A percentile compares a stretch with the other conserved stretches of the same genome.
Evolutionary conservation across 2,329 filamentous ascomycete species (phyloP).

Genomic region (Rutstroemia sp.): DNA sequence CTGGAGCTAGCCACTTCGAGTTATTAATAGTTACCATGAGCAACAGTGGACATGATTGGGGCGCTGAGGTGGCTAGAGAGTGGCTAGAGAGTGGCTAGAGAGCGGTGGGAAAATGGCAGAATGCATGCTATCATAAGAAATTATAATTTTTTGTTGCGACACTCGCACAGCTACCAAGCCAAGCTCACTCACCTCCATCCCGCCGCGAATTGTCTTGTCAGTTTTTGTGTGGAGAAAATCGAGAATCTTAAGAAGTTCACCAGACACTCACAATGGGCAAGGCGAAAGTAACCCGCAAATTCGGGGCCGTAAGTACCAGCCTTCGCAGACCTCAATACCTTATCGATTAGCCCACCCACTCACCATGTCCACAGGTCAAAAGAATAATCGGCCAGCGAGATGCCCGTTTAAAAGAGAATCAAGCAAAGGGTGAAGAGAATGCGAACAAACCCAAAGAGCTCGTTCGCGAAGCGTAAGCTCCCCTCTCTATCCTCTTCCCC

Average conservation of each 20-base stretch:
- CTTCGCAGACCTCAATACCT: not conserved
- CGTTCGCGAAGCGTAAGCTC: constrained; percentile 60
- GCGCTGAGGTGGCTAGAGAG: not conserved
- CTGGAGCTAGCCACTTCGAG: not conserved
- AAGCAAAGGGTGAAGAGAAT: constrained; percentile 57
- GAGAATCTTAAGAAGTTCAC: not conserved
- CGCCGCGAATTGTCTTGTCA: not conserved
- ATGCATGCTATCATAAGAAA: not conserved
- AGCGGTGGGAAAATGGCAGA: constrained; percentile 3
- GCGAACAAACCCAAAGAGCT: constrained; percentile 54
- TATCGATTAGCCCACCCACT: constrained; percentile 16
- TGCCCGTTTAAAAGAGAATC: constrained; percentile 74
- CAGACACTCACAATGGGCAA: constrained; percentile 61
- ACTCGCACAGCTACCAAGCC: not conserved
- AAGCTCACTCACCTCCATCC: not conserved
- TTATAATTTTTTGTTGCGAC: constrained; percentile 5
- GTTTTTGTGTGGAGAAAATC: too few species aligned
- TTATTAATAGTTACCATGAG: not conserved
- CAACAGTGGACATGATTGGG: not conserved
- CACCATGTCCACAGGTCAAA: constrained; percentile 47
- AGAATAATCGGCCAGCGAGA: constrained; percentile 76
- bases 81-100: not conserved
- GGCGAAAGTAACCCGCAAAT: constrained; percentile 87
- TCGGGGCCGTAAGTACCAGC: constrained; percentile 51
- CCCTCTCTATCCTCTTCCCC: not conserved